phyloP scores from a whole-genome alignment of 2,329 filamentous ascomycete species.

The Emericellopsis atlantica region DNA sequence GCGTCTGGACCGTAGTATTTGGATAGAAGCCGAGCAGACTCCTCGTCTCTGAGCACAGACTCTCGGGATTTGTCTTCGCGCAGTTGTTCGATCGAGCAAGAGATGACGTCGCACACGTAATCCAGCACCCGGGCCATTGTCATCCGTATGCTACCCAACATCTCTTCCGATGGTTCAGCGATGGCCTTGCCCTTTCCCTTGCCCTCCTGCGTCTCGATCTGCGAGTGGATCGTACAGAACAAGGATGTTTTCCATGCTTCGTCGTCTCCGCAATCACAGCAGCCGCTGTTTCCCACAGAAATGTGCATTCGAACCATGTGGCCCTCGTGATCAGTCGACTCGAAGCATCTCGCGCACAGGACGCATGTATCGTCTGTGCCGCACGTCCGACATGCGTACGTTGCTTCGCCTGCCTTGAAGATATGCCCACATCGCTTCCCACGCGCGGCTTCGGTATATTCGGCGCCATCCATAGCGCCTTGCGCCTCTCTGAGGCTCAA shows the following conservation, averaged over 20 bases:
- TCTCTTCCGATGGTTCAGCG: conserved; percentile 56
- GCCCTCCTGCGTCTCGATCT: conserved; percentile 30
- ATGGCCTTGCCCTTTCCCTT: conserved; percentile 51
- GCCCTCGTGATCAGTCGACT: conserved; percentile 85
- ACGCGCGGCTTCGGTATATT: conserved; percentile 83
- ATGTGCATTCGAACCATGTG: conserved; percentile 86
- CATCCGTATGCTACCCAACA: conserved; percentile 66
- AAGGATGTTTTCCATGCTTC: conserved; percentile 87
- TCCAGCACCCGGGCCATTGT: conserved; percentile 80
- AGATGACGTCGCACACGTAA: conserved; percentile 95
- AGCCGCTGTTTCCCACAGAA: conserved; percentile 83
- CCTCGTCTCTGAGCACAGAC: conserved; percentile 71
- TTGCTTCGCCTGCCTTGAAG: conserved; percentile 86
- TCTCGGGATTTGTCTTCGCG: conserved; percentile 73
- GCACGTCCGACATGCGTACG: conserved; percentile 89
- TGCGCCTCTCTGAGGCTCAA: conserved; percentile 81
- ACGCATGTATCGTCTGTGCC: conserved; percentile 92
- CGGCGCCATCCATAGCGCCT: conserved; percentile 83
- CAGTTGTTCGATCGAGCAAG: conserved; percentile 92
- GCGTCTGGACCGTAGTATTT: conserved; percentile 52
- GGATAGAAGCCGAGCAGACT: conserved; percentile 60
- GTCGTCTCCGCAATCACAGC: conserved; percentile 92
- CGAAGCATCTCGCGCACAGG: conserved; percentile 86
- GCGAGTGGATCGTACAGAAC: conserved; percentile 86
- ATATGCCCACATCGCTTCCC: conserved; percentile 96